Evolutionary conservation across 2,329 filamentous ascomycete genomes (phyloP), one percentile per base, ranked within the genome.

Genomic region (Microsporum audouinii): DNA sequence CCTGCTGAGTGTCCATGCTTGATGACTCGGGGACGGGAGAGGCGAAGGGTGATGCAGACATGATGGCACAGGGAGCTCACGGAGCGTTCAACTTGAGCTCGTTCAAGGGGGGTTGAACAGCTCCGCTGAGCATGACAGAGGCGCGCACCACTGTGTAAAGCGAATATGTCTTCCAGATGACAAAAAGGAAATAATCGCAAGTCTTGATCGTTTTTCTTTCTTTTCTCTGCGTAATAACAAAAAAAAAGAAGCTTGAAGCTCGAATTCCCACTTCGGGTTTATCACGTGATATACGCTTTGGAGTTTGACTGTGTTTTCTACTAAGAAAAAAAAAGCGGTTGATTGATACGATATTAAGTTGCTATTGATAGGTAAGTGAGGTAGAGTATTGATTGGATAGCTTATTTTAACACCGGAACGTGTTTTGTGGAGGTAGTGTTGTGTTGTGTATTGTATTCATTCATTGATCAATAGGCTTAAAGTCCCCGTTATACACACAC

Each of bases 401-500:
- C 8, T 27, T 23, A 23, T 23, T 23, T 23, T 23, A 23, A 23
- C 17, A 23, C 17, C 17, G 17, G 2, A 8, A 10, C 27, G 17
- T 3, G 6, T 47, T 23, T 47, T 5, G 43, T 29, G 43, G 23
- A 10, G 23, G 8, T 47, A 17, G 8, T 47, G 43, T 47, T n/a
- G 17, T 23, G 23, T 6, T 47, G 17, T 23, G 23, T 8, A 47
- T 10, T 10, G 23, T 8, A 8, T 17, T 10, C n/a, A 27, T 57
- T 57, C 29, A 53, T 34, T 53, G 27, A 53, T 53, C 49, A 34
- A 53, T 53, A n/a, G 49, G 71, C 49, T 77, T 68, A 60, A 82
- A 83, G 8, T 77, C 74, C 3, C 83, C 83, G 66, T 82, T 81
- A 66, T 80, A 86, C 27, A 80, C 78, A 72, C 82, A 85, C 33